Evolutionary conservation across 1,139 yeast species (phyloP), one percentile per base, ranked within the genome.

Genomic region (Saccharomyces hybrid): DNA sequence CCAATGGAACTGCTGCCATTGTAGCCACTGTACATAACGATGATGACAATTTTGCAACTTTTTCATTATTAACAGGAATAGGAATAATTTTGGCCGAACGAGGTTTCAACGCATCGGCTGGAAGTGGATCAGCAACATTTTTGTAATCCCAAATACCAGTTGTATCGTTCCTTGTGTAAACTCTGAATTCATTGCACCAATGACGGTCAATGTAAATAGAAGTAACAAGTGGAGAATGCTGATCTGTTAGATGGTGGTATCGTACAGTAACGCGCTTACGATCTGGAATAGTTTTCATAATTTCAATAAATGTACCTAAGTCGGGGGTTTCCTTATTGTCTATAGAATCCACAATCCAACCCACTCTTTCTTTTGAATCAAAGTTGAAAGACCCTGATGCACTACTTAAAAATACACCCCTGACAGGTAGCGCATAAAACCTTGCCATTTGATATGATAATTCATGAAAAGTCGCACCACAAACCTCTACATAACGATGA

Each of bases 101-200:
- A 2, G 90, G 84, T 29, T 70, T 66, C 13, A 78, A 64, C 16
- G 84, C 77, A 26, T 69, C 67, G 1, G 81, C 72, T 2, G 85
- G 82, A 31, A 84, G 66, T 2, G 91, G 83, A 14, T 82, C 83
- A 57, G 86, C 91, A 34, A 90, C 69, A 46, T 82, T 80, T 11
- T 77, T 77, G 67, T 84, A 88, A 67, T 90, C 96, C 97, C 97
- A 91, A 32, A 89, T 70, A 2, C 98, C 97, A 1, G 95, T 83
- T 9, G 64, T 69, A 67, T 90, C 96, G 67, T 91, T 88, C 70
- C 97, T 78, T 3, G 79, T 78, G 5, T 93, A 95, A 55, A 85
- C 64, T 63, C 86, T 79, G 70, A 90, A 86, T 28, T 84, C 77
- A 8, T 84, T 78, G 56, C 80, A 77, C 96, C 96, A 90, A 71